These are phyloP conservation scores for Coemansia sp. DNA, from an alignment of 192 early-diverging fungal genomes.

Conservation along the genomic window DNA sequence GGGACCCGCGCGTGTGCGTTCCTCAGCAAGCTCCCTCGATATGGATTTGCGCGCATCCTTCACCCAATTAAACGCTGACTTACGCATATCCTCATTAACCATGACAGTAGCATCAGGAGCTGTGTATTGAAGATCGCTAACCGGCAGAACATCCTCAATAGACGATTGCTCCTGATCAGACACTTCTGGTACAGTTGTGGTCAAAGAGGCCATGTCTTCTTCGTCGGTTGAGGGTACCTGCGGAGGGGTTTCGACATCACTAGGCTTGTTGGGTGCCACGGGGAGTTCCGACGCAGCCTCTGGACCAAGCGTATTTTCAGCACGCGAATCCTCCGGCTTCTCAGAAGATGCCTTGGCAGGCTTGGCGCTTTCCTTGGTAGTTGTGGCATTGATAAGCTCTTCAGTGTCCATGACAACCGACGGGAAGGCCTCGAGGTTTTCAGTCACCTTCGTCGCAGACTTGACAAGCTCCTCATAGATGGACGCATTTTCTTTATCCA, in stretches of 20 bases:
- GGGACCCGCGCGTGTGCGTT: conserved; percentile 35
- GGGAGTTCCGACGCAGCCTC: neutral
- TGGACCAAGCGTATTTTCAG: conserved; percentile 1
- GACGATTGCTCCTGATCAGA: neutral
- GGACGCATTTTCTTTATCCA: conserved; percentile 25
- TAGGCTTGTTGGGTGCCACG: neutral
- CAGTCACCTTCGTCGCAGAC: conserved; percentile 24
- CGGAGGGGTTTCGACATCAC: neutral
- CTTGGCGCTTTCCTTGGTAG: neutral
- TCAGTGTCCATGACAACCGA: conserved; percentile 30
- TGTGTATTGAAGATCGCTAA: neutral
- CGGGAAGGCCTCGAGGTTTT: conserved; percentile 47
- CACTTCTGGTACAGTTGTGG: neutral
- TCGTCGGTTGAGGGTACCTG: neutral
- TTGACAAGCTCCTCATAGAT: conserved; percentile 39
- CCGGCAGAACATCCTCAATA: neutral
- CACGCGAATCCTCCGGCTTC: conserved; percentile 2
- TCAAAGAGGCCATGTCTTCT: neutral
- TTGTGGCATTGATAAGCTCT: neutral
- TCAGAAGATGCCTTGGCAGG: neutral
- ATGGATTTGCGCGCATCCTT: conserved; percentile 53
- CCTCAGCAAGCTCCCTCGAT: conserved; percentile 51
- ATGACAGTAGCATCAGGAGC: neutral
- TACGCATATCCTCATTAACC: conserved; percentile 45
- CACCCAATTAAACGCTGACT: conserved; percentile 51